A percentile compares a stretch with the other conserved stretches of the same genome.
Conservation (phyloP, 2,329 filamentous ascomycete genomes). For the Aureobasidium subglaciale region DNA sequence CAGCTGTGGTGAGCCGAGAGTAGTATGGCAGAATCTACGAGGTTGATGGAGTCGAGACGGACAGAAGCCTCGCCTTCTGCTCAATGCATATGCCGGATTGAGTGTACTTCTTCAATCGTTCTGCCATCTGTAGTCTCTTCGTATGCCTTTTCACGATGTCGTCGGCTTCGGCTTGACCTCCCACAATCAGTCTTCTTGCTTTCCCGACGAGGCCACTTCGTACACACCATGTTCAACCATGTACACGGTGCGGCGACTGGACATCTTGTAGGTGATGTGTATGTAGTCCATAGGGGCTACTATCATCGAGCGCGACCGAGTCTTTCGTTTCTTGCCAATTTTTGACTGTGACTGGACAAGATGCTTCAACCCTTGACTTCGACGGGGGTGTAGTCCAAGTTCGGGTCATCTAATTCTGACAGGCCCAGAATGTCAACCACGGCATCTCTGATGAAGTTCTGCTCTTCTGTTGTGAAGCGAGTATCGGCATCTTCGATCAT, state of each 20-base stretch:
- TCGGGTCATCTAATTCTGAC: background rate
- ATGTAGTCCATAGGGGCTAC: background rate
- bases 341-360: background rate
- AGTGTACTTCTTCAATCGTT: too few species aligned
- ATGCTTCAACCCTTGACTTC: background rate
- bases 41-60: too few species aligned
- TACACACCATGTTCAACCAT: too few species aligned
- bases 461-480: slow-evolving; percentile 27
- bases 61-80: too few species aligned
- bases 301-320: background rate
- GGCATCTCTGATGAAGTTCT: slow-evolving; percentile 25
- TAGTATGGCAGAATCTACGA: background rate
- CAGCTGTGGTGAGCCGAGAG: background rate
- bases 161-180: too few species aligned
- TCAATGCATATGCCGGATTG: too few species aligned
- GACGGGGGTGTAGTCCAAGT: slow-evolving; percentile 1
- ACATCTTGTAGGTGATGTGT: background rate
- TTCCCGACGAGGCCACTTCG: too few species aligned
- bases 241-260: background rate
- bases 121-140: too few species aligned
- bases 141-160: too few species aligned
- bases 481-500: slow-evolving; percentile 31
- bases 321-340: background rate
- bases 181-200: too few species aligned
- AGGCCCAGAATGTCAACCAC: slow-evolving; percentile 20